Evolutionary conservation across 345 rosid genomes (phyloP).

Genomic region (Pelargonium nanum): DNA sequence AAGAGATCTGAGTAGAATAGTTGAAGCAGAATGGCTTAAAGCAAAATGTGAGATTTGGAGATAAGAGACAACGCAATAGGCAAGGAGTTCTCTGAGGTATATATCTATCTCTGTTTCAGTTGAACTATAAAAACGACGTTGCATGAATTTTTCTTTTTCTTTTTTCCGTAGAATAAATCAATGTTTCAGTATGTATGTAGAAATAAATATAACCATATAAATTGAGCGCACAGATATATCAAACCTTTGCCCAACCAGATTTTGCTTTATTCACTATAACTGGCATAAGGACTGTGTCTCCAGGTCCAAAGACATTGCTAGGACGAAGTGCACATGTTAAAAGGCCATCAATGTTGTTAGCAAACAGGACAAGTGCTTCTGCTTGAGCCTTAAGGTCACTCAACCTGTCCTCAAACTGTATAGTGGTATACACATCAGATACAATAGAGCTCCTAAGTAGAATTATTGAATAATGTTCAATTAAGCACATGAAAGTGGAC

Average conservation of each 20-base stretch:
- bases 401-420: slow-evolving; percentile 55
- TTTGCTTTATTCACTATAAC: slow-evolving; percentile 52
- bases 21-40: neutral
- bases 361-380: slow-evolving; percentile 58
- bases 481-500: slow-evolving; percentile 4
- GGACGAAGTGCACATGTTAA: slow-evolving; percentile 89
- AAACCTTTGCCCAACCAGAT: slow-evolving; percentile 81
- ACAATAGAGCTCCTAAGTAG: slow-evolving; percentile 10
- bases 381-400: slow-evolving; percentile 93
- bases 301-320: slow-evolving; percentile 85
- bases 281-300: slow-evolving; percentile 53
- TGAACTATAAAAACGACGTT: neutral
- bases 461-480: slow-evolving; percentile 1
- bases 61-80: neutral
- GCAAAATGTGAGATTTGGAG: too few relatives aligned
- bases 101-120: too few relatives aligned
- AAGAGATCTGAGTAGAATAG: neutral
- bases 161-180: neutral
- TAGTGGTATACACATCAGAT: slow-evolving; percentile 14
- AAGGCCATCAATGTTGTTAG: slow-evolving; percentile 68
- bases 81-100: neutral
- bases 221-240: slow-evolving; percentile 7
- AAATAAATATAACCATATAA: neutral
- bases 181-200: neutral
- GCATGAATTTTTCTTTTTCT: neutral